Base-by-base conservation (phyloP, 106 monocot genomes). In the Acorus gramineus region DNA sequence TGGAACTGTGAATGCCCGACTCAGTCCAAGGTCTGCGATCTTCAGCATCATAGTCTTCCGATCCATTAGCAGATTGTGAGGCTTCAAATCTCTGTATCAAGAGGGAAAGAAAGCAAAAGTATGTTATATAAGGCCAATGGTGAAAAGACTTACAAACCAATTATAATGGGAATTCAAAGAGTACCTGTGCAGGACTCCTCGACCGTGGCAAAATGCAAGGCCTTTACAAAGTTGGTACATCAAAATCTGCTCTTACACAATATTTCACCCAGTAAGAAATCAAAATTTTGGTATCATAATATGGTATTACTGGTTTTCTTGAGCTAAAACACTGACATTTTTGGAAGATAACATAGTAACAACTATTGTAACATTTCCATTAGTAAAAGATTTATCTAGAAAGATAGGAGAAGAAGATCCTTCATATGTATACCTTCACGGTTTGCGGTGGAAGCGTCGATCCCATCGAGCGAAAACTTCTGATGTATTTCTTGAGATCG, bases 171-270 rank as follows among this genome's bases (percentile, higher is more conserved):
- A 28, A 28, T 28, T 28, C 28, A 28, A 28, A 28, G 28, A 28
- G 28, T 56, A 84, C 87, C 92, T 92, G 80, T 96, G 96, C 6
- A 96, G 73, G 2, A 98, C 88, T 49, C 96, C 96, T 76, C 71
- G 96, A 14, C 91, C 82, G 68, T 91, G 96, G 72, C 82, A 80
- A 68, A 96, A 98, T 5, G 96, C 80, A n/a, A 98, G 57, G 4
- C 96, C 96, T 67, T 92, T 98, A 81, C 96, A 98, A 10, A 98
- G 85, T 52, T 98, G 96, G 69, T 79, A 98, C 96, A 92, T 98
- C 69, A 91, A 68, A 66, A 68, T 91, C 95, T 96, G 76, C 50
- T 68, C 4, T 11, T 53, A 7, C 57, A 45, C 8, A 9, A 13
- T 7, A 10, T 8, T 8, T 67, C 46, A 42, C 5, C 14, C 4